A percentile compares a stretch with the other conserved stretches of the same genome.
Evolutionary conservation across 257 asterid species (phyloP).

Genomic region (Fraxinus cuspidata): DNA sequence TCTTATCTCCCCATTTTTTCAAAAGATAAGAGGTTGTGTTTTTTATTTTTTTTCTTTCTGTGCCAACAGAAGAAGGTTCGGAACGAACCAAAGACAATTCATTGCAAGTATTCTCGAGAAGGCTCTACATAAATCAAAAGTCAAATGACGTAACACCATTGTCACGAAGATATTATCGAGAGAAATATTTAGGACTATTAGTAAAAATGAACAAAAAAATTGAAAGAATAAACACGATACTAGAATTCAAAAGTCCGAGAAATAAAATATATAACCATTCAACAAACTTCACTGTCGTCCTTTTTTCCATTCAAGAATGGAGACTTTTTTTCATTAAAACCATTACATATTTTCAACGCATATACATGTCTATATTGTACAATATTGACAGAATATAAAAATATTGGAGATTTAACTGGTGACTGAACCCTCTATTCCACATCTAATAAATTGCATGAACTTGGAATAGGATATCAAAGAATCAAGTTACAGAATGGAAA

Average conservation of each 20-base stretch:
- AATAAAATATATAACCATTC: too few relatives aligned
- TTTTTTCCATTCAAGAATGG: too few relatives aligned
- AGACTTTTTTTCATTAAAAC: not conserved
- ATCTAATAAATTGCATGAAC: not conserved
- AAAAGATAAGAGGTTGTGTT: constrained; percentile 13
- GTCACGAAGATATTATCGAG: not conserved
- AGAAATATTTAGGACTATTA: not conserved
- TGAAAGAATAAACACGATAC: too few relatives aligned
- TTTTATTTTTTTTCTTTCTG: not conserved
- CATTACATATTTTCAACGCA: not conserved
- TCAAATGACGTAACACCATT: too few relatives aligned
- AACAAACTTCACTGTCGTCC: not conserved
- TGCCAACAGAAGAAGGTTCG: not conserved
- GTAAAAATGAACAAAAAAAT: not conserved
- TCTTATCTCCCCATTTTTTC: constrained; percentile 29
- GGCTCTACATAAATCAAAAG: not conserved
- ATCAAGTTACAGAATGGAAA: not conserved
- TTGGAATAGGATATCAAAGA: not conserved
- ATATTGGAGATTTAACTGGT: not conserved
- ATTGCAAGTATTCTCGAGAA: not conserved
- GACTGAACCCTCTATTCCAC: not conserved
- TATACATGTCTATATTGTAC: not conserved
- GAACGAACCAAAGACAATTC: not conserved
- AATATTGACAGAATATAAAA: too few relatives aligned
- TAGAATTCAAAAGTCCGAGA: too few relatives aligned